Conservation (phyloP, 2,329 filamentous ascomycete genomes). For the Aspergillus sp. region DNA sequence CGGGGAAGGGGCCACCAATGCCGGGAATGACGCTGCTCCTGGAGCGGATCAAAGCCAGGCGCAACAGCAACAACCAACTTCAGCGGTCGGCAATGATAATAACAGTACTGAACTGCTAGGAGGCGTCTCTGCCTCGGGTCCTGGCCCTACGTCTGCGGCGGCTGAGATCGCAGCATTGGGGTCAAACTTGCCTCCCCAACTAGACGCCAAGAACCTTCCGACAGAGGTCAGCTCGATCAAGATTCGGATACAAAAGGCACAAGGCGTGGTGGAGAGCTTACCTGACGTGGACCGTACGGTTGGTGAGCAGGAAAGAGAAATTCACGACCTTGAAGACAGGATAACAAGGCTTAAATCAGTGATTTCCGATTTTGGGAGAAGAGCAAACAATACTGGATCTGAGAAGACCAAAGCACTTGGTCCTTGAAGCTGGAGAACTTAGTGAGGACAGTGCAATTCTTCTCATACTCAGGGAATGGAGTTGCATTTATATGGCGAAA, state of each 20-base stretch:
- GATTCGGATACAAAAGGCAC: constrained; percentile 78
- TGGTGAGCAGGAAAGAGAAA: constrained; percentile 46
- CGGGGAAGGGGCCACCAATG: constrained; percentile 40
- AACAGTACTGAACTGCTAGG: constrained; percentile 26
- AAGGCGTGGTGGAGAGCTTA: constrained; percentile 47
- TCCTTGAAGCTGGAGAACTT: background rate
- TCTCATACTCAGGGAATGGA: background rate
- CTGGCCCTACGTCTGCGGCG: constrained; percentile 24
- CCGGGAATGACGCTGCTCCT: constrained; percentile 22
- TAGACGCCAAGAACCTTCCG: constrained; percentile 74
- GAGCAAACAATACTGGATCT: constrained; percentile 19
- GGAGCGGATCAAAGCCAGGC: constrained; percentile 21
- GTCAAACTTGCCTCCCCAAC: constrained; percentile 40
- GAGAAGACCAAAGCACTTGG: constrained; percentile 5
- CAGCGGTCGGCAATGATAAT: constrained; percentile 26
- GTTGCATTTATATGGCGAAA: background rate
- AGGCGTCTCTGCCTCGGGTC: constrained; percentile 29
- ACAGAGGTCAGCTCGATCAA: constrained; percentile 76
- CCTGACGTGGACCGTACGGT: constrained; percentile 47
- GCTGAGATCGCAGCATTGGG: constrained; percentile 26
- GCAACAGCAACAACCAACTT: constrained; percentile 27
- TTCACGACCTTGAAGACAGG: constrained; percentile 41
- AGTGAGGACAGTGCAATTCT: background rate
- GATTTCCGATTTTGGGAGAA: constrained; percentile 41
- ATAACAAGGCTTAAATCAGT: constrained; percentile 41